A percentile compares a stretch with the other conserved stretches of the same genome.
These are phyloP conservation scores for Russula brevipes DNA, from an alignment of 768 basidiomycete genomes.

Conservation along the genomic window DNA sequence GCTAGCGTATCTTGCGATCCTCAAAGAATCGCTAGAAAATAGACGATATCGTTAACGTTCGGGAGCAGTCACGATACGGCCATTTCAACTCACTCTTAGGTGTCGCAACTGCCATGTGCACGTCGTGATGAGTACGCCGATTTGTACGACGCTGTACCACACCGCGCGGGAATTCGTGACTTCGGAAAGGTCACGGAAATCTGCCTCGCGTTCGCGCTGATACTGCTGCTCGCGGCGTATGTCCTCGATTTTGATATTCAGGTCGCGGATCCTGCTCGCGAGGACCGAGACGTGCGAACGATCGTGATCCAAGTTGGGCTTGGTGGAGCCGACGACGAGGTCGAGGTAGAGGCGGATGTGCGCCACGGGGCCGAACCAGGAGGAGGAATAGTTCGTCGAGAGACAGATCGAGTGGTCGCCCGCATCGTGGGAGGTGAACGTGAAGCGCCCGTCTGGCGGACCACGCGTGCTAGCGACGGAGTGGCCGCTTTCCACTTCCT, in stretches of 20 bases:
- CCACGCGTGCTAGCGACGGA: slow-evolving; percentile 86
- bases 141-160: slow-evolving; percentile 91
- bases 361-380: slow-evolving; percentile 71
- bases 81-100: slow-evolving; percentile 58
- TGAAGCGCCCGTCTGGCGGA: slow-evolving; percentile 85
- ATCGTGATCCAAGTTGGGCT: slow-evolving; percentile 83
- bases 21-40: slow-evolving; percentile 70
- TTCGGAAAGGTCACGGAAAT: slow-evolving; percentile 87
- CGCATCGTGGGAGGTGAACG: slow-evolving; percentile 94
- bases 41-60: not conserved
- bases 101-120: slow-evolving; percentile 93
- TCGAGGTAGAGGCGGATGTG: slow-evolving; percentile 96
- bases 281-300: slow-evolving; percentile 79
- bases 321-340: slow-evolving; percentile 84
- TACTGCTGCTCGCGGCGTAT: slow-evolving; percentile 95
- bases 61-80: not conserved
- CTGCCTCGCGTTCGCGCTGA: slow-evolving; percentile 90
- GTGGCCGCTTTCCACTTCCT: slow-evolving; percentile 87
- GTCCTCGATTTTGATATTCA: slow-evolving; percentile 91
- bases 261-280: slow-evolving; percentile 78
- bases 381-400: slow-evolving; percentile 74
- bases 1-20: slow-evolving; percentile 71
- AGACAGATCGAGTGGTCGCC: slow-evolving; percentile 98
- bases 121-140: slow-evolving; percentile 74
- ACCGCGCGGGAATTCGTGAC: slow-evolving; percentile 86